Evolutionary conservation across 2,329 filamentous ascomycete species (phyloP), one percentile per base, ranked within the genome.

Genomic region (Magnaporthiopsis poae): DNA sequence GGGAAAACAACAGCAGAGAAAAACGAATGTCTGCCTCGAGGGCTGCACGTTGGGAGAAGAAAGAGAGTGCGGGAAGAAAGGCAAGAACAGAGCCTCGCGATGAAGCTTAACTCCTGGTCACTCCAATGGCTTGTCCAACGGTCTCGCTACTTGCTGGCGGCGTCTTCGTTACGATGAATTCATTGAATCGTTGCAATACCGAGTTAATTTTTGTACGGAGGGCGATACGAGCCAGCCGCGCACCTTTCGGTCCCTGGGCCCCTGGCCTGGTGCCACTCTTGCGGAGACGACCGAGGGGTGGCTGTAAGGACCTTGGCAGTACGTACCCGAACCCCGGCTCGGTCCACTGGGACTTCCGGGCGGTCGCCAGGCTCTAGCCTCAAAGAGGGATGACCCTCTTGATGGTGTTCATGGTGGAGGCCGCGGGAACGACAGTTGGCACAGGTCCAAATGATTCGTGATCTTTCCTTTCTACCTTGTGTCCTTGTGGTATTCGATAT

Each of bases 1-100:
- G 31, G 21, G 29, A 61, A 62, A 35, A 67, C 31, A 52, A 65
- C 52, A 62, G 39, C 5, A 66, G 65, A 62, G 62, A 67, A 67
- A 71, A 74, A 74, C 72, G 72, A 74, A 70, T 68, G 72, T 72
- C 68, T 65, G 63, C 67, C 63, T 69, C 66, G 67, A 27, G 18
- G 29, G n/a, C 59, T 52, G 39, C 15, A 52, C 1, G 39, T 52
- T 52, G 39, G 5, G 18, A 21, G 15, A 52, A 52, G 39, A 36
- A 36, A 1, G 35, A 5, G 39, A 52, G 18, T 7, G 4, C 39
- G 15, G 39, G 39, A 66, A 66, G 67, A 64, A 61, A 66, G 68
- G 65, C 66, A 61, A 64, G 65, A 36, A 66, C 62, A 67, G 69
- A 67, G 64, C 66, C 39, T 60, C 39, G 59, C 66, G 60, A 21